These are phyloP conservation scores for Phaseolus coccineus DNA, from an alignment of 331 rosid genomes.

Conservation along the genomic window DNA sequence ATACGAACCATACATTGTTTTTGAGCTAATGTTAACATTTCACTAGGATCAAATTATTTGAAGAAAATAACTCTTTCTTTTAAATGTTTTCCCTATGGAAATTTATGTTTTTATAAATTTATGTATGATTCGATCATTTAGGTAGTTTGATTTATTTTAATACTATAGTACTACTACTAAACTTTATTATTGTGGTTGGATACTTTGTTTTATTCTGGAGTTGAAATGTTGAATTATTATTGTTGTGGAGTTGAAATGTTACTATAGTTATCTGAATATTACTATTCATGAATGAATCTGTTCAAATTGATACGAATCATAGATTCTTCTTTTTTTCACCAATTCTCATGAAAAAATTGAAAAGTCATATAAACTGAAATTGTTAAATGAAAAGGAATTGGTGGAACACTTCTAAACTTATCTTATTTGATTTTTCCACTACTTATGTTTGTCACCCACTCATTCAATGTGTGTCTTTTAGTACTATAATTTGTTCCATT, in stretches of 20 bases:
- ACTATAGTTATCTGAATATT: no score
- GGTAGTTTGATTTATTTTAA: background rate
- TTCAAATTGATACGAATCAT: background rate
- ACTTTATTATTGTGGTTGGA: background rate
- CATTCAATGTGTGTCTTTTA: background rate
- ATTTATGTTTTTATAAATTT: background rate
- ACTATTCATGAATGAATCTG: background rate
- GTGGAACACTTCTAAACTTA: background rate
- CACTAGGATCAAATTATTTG: background rate
- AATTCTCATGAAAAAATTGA: no score
- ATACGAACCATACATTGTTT: background rate
- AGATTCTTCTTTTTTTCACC: no score
- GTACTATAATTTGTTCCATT: background rate
- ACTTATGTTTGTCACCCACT: background rate
- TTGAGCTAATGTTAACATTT: background rate
- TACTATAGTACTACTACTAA: background rate
- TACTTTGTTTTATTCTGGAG: background rate
- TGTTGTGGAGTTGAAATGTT: background rate
- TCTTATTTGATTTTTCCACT: background rate
- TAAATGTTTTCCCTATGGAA: background rate
- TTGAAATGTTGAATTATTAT: background rate
- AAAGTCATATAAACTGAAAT: no score
- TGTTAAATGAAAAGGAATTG: background rate
- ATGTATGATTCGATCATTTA: background rate
- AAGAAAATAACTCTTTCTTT: background rate